Evolutionary conservation across 1,284 basidiomycete species (phyloP).

Genomic region (Malassezia psittaci): DNA sequence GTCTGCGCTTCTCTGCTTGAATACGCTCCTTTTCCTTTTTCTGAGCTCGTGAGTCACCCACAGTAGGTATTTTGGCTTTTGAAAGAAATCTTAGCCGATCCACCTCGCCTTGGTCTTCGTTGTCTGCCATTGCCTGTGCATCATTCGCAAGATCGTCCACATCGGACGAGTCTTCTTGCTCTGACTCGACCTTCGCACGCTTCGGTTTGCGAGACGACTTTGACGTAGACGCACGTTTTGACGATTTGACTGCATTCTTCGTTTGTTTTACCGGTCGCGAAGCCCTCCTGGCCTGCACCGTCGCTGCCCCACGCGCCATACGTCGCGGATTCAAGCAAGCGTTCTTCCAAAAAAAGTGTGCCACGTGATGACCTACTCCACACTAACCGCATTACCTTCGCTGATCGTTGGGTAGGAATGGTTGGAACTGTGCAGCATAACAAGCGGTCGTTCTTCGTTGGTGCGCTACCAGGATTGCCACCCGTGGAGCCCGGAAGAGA

Average conservation of each 20-base stretch:
- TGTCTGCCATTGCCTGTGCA: conserved; percentile 11
- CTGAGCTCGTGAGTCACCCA: conserved; percentile 8
- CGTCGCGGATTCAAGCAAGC: neutral
- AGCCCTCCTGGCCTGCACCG: neutral
- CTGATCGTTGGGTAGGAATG: no score
- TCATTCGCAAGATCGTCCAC: neutral
- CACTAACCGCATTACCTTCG: no score
- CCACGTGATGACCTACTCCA: conserved; percentile 1
- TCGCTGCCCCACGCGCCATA: conserved; percentile 2
- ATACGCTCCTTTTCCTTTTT: conserved; percentile 1
- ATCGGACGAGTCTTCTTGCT: neutral
- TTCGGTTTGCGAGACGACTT: neutral
- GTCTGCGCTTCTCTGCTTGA: conserved; percentile 1
- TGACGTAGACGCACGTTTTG: neutral
- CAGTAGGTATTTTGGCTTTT: conserved; percentile 4
- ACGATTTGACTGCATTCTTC: neutral
- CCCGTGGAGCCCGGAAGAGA: neutral
- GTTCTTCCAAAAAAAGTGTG: neutral
- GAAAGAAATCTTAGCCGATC: conserved; percentile 9
- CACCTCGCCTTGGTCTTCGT: conserved; percentile 2
- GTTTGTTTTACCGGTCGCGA: neutral
- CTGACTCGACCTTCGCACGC: neutral
- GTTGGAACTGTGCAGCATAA: neutral
- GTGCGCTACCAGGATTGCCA: conserved; percentile 8
- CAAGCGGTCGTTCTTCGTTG: conserved; percentile 16